These are phyloP conservation scores for Fagopyrum tataricum DNA, from an alignment of 148 eudicot genomes.

Conservation along the genomic window DNA sequence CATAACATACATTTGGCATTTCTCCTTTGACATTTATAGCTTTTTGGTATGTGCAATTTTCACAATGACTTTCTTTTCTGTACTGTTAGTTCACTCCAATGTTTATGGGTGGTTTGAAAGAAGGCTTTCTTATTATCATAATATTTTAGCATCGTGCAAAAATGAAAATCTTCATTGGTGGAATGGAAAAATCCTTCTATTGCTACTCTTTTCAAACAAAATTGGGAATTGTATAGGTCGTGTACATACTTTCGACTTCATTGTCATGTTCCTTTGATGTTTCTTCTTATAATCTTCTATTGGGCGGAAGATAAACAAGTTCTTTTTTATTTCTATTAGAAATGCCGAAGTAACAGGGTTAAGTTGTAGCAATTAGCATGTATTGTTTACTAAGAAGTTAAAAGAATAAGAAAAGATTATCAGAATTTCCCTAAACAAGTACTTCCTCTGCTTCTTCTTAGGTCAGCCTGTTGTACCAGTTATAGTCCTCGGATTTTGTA, in stretches of 20 bases:
- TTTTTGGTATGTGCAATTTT: background rate
- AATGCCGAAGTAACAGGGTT: background rate
- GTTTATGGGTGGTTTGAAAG: background rate
- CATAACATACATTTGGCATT: background rate
- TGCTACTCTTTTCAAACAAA: background rate
- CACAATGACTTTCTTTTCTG: background rate
- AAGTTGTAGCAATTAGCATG: background rate
- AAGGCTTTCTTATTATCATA: background rate
- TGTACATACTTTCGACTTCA: background rate
- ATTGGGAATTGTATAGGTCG: background rate
- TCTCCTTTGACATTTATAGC: background rate
- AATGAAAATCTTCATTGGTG: background rate
- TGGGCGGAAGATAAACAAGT: background rate
- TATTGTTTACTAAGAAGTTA: no score
- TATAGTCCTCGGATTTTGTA: background rate
- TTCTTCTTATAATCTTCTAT: background rate
- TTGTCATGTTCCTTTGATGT: background rate
- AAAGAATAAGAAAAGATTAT: no score
- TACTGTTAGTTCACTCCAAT: background rate
- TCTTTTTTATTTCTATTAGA: background rate
- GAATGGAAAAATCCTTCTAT: background rate
- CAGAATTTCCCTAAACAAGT: no score
- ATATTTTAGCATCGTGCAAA: background rate
- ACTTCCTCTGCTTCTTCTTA: no score
- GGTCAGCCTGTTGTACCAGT: no score